Evolutionary conservation across 2,329 filamentous ascomycete genomes (phyloP), one percentile per base, ranked within the genome.

Genomic region (Thielaviopsis populi): DNA sequence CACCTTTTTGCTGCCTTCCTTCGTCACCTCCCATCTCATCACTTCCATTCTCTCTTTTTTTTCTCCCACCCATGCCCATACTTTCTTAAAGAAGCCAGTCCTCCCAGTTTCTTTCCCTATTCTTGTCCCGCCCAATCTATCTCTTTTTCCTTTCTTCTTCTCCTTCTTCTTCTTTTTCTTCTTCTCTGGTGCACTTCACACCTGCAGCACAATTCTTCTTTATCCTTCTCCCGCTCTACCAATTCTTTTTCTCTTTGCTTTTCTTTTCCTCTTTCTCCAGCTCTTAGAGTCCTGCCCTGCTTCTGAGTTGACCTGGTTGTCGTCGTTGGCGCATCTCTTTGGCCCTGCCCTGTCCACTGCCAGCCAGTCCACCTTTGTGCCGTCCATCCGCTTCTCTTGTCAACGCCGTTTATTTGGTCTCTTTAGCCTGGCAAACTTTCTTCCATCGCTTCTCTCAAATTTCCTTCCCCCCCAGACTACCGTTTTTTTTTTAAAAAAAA

Each of bases 91-190:
- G 27, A 54, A 54, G 50, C 50, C 50, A n/a, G 65, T 69, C 65
- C 65, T 63, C 68, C 69, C 65, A 68, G 63, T 69, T 67, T 67
- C 65, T 68, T 67, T 69, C 68, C 69, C 68, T 68, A 68, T 65
- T 68, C 64, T 67, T 68, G 67, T 65, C 67, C 63, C 68, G 65
- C 68, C 65, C 66, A 68, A 68, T 68, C 66, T 68, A 70, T 69
- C 68, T 68, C 68, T 69, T 67, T 67, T 67, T 68, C 66, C 69
- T 67, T 70, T 68, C 69, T 68, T 68, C 68, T 68, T 73, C 66
- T 68, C 67, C 69, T 69, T 69, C 69, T 59, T 68, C 50, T 53
- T 54, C 42, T 67, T 62, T 61, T 70, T 68, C 62, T 70, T 64
- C 66, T 67, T 68, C 65, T 69, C 63, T 68, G 66, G 64, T 62